Evolutionary conservation across 2,329 filamentous ascomycete genomes (phyloP), one percentile per base, ranked within the genome.

Genomic region (Nakataea oryzae): DNA sequence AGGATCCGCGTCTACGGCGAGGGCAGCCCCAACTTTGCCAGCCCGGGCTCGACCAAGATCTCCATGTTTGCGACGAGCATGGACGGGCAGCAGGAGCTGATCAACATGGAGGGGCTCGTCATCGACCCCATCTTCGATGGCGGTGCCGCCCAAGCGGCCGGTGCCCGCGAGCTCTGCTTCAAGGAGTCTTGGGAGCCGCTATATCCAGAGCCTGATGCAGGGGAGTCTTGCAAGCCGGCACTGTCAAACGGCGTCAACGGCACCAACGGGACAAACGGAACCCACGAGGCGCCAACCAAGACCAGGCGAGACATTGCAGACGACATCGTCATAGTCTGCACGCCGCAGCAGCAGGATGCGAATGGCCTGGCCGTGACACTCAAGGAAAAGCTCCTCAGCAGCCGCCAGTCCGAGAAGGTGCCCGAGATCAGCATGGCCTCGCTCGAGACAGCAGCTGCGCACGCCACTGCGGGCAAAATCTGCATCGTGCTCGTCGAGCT

Each of bases 121-220:
- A 73, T 80, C 69, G 75, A 74, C 0, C 78, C 78, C 1, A 72
- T 80, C 5, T 68, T 75, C 50, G 75, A 75, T 29, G 73, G 73
- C 1, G 56, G 17, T 2, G 54, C 24, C 54, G 41, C 41, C 17
- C 5, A n/a, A 8, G 59, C 17, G 3, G 21, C 27, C 11, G 59
- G 27, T 17, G 66, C 71, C 34, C 69, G 72, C 0, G 71, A 75
- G 61, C 66, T 80, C 6, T 80, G 78, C 68, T 80, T 77, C 66
- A 76, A 76, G 66, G 64, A 79, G 21, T 68, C 75, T 26, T 81
- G 78, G 78, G 76, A 79, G 64, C 72, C 74, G 3, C 64, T 77
- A 9, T 9, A 47, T 58, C 65, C 69, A 2, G 57, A 62, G 24
- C 17, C 41, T n/a, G 8, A 29, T 21, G 28, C 21, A 0, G 55